Evolutionary conservation across 1,284 basidiomycete genomes (phyloP).

Genomic region (Rhodotorula sp.): DNA sequence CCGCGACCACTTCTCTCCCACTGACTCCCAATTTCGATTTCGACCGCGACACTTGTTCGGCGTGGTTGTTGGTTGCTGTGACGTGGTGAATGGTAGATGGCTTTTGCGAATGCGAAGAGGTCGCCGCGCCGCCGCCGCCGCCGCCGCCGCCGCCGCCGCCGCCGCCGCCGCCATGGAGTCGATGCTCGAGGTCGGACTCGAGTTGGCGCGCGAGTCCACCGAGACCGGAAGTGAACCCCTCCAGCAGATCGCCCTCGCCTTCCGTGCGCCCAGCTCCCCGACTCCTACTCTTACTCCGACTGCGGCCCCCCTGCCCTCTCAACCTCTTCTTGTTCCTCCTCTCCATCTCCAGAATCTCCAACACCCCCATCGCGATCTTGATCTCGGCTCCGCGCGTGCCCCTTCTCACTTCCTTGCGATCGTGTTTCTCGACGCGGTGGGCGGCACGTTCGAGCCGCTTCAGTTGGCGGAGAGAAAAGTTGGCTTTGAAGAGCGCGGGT

Average conservation of each 20-base stretch:
- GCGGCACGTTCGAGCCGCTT: constrained; percentile 1
- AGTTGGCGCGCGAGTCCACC: neutral
- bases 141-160: neutral
- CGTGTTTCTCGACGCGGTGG: neutral
- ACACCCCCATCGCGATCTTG: constrained; percentile 20
- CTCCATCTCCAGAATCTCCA: constrained; percentile 1
- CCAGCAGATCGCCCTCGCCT: neutral
- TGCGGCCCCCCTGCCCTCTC: neutral
- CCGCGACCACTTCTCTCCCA: neutral
- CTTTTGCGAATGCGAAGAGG: too few species aligned
- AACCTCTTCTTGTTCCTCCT: neutral
- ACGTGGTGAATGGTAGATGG: neutral
- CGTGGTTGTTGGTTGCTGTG: too few species aligned
- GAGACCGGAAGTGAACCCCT: neutral
- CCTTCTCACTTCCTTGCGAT: neutral
- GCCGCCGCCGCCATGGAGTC: neutral
- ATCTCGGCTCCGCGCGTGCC: constrained; percentile 9
- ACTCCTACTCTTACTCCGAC: neutral
- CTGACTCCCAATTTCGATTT: neutral
- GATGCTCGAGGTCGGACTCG: neutral
- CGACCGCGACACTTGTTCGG: neutral
- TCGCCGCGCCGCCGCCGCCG: neutral
- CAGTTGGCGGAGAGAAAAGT: constrained; percentile 4
- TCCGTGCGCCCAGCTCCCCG: neutral
- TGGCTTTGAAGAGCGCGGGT: constrained; percentile 8